These are phyloP conservation scores for Crucibulum laeve DNA, from an alignment of 768 basidiomycete genomes.

Conservation along the genomic window DNA sequence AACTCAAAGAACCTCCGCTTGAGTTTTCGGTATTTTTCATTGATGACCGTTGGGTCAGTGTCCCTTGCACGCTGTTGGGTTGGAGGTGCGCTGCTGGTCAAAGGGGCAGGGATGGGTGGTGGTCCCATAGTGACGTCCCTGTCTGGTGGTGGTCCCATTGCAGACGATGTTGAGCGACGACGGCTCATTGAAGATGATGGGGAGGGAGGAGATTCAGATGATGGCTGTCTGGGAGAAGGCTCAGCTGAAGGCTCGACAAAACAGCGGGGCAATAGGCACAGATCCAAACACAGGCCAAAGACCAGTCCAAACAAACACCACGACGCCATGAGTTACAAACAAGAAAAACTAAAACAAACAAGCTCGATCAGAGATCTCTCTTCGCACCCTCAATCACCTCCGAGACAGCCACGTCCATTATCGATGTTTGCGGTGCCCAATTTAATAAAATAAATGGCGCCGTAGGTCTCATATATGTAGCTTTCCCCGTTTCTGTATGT, in stretches of 20 bases:
- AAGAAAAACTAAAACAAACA: conserved; percentile 15
- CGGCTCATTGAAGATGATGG: conserved; percentile 17
- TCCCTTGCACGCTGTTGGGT: conserved; percentile 31
- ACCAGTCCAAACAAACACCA: conserved; percentile 29
- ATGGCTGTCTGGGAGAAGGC: conserved; percentile 24
- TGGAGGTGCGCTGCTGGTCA: conserved; percentile 16
- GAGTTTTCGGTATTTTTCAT: conserved; percentile 60
- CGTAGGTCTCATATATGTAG: too few species aligned
- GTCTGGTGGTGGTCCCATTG: conserved; percentile 38
- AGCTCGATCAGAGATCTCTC: neutral
- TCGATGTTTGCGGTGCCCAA: neutral
- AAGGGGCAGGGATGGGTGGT: conserved; percentile 33
- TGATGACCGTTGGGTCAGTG: conserved; percentile 39
- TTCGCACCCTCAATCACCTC: neutral
- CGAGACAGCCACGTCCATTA: neutral
- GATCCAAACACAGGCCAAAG: conserved; percentile 17
- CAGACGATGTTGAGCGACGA: conserved; percentile 16
- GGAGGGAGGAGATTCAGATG: conserved; percentile 10
- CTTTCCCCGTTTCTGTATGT: too few species aligned
- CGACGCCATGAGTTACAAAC: conserved; percentile 37
- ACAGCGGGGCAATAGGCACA: conserved; percentile 29
- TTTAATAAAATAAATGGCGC: neutral
- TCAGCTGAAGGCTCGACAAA: conserved; percentile 19
- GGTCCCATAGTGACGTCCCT: conserved; percentile 51
- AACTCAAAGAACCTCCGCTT: conserved; percentile 66